phyloP scores from a whole-genome alignment of 306 rosid genomes.

The Sindora glabra region DNA sequence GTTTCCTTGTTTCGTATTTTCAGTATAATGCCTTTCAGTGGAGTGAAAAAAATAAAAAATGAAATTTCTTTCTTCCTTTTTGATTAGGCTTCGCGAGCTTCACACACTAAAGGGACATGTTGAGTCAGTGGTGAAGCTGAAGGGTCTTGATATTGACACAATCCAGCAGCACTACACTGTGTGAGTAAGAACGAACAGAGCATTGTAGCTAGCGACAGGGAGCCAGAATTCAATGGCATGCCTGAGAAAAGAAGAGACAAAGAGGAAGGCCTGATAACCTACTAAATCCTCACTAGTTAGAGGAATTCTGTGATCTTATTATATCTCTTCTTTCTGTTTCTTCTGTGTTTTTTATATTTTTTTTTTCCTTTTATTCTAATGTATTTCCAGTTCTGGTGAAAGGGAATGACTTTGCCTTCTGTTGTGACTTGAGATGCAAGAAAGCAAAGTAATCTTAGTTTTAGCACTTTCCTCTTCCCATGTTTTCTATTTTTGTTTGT shows the following conservation, averaged over 20 bases:
- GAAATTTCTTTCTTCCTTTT: neutral
- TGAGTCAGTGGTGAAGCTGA: slow-evolving; percentile 95
- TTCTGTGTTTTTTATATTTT: neutral
- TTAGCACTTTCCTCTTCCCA: slow-evolving; percentile 13
- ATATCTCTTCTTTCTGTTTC: slow-evolving; percentile 29
- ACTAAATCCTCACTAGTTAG: slow-evolving; percentile 11
- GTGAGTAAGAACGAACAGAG: slow-evolving; percentile 29
- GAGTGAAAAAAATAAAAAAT: too few relatives aligned
- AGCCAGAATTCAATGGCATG: slow-evolving; percentile 10
- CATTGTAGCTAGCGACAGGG: slow-evolving; percentile 18
- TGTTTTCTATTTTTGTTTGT: slow-evolving; percentile 1
- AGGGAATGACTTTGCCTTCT: slow-evolving; percentile 28
- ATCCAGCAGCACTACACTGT: slow-evolving; percentile 97
- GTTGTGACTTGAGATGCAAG: slow-evolving; percentile 15
- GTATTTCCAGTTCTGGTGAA: slow-evolving; percentile 29
- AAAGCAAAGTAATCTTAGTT: slow-evolving; percentile 25
- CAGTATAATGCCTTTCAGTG: too few relatives aligned
- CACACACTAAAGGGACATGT: slow-evolving; percentile 95
- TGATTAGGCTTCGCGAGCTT: slow-evolving; percentile 83
- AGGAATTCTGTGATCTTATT: slow-evolving; percentile 30
- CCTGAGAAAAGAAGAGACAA: slow-evolving; percentile 13
- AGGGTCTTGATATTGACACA: slow-evolving; percentile 86
- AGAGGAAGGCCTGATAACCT: slow-evolving; percentile 31
- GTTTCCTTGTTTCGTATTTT: neutral
- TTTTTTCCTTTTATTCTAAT: neutral